phyloP scores from a whole-genome alignment of 345 rosid species.

The Noccaea caerulescens region DNA sequence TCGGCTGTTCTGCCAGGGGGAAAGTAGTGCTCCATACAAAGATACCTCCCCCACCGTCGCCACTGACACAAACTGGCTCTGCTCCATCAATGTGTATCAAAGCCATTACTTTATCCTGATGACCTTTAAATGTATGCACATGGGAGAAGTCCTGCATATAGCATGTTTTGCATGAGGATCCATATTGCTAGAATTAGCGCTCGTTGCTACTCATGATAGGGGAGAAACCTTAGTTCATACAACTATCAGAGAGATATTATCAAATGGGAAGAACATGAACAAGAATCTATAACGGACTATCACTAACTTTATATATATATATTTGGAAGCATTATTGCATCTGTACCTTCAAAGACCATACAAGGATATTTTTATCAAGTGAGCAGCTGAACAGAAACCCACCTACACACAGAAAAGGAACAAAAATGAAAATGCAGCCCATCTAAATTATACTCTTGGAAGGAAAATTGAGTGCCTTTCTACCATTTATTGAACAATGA shows the following conservation, averaged over 20 bases:
- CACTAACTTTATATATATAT: no score
- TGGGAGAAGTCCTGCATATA: slow-evolving; percentile 78
- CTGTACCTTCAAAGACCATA: slow-evolving; percentile 89
- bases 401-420: slow-evolving; percentile 54
- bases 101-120: slow-evolving; percentile 84
- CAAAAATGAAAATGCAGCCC: neutral
- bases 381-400: slow-evolving; percentile 87
- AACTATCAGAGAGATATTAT: slow-evolving; percentile 23
- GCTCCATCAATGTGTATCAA: slow-evolving; percentile 67
- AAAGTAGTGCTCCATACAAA: slow-evolving; percentile 65
- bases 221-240: slow-evolving; percentile 18
- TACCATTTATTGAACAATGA: neutral
- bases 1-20: slow-evolving; percentile 66
- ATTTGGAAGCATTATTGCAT: neutral
- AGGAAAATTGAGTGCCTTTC: neutral
- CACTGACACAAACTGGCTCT: slow-evolving; percentile 72
- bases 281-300: neutral
- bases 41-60: slow-evolving; percentile 88
- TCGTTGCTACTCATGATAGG: slow-evolving; percentile 13
- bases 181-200: slow-evolving; percentile 5
- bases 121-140: slow-evolving; percentile 79
- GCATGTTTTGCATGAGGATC: neutral
- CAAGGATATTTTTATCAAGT: slow-evolving; percentile 71
- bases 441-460: slow-evolving; percentile 4
- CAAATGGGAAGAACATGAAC: slow-evolving; percentile 19